Conservation (phyloP, 306 rosid species). For the Alnus glutinosa region DNA sequence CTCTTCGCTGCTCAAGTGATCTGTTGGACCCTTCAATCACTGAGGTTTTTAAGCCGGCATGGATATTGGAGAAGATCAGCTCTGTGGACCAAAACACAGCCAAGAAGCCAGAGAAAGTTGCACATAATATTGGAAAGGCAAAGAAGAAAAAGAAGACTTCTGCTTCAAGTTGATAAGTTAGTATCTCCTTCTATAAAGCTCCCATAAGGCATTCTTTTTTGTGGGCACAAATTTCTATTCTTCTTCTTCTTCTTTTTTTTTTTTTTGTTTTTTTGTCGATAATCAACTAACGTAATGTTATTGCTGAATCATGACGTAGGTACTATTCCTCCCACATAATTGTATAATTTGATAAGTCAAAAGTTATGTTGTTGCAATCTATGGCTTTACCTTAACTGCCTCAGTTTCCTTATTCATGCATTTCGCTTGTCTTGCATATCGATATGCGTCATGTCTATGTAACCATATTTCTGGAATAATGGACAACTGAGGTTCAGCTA, state of each 20-base stretch:
- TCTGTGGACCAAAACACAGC: slow-evolving; percentile 31
- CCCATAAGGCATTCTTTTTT: slow-evolving; percentile 8
- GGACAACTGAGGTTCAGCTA: too few relatives aligned
- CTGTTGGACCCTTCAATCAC: slow-evolving; percentile 79
- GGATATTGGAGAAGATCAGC: slow-evolving; percentile 40
- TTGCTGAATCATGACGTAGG: background rate
- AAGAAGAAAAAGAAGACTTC: slow-evolving; percentile 34
- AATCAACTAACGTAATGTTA: background rate
- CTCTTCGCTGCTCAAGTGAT: slow-evolving; percentile 58
- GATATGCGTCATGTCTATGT: background rate
- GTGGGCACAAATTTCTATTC: background rate
- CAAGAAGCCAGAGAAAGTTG: slow-evolving; percentile 32
- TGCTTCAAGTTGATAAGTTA: slow-evolving; percentile 23
- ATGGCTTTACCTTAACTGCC: background rate
- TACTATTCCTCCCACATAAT: background rate
- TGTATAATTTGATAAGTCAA: background rate
- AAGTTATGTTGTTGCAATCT: background rate
- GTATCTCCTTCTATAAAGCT: slow-evolving; percentile 19
- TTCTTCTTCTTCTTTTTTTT: too few relatives aligned
- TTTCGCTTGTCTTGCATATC: background rate
- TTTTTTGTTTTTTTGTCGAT: too few relatives aligned
- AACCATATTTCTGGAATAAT: too few relatives aligned
- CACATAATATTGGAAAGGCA: slow-evolving; percentile 32
- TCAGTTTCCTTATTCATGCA: background rate
- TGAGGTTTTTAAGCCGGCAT: slow-evolving; percentile 57